These are phyloP conservation scores for Basipetospora chlamydospora DNA, from an alignment of 2,329 filamentous ascomycete genomes.

Conservation along the genomic window DNA sequence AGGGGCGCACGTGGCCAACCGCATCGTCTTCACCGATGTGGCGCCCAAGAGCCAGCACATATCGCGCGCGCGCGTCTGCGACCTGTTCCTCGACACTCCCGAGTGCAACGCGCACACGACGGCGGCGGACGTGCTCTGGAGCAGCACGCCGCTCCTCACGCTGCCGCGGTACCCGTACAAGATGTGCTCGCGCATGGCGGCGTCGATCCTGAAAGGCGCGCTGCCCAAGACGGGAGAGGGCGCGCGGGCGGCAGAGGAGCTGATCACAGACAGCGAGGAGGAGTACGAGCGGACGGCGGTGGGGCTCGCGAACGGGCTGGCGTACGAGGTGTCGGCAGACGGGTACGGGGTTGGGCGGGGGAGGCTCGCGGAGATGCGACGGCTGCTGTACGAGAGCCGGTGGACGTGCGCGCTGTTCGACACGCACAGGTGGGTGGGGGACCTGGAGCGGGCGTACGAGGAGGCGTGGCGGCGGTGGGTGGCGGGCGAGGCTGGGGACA, in stretches of 20 bases:
- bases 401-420: slow-evolving; percentile 85
- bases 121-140: slow-evolving; percentile 92
- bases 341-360: slow-evolving; percentile 45
- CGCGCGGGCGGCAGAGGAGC: slow-evolving; percentile 49
- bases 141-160: slow-evolving; percentile 82
- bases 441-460: slow-evolving; percentile 79
- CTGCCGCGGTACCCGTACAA: slow-evolving; percentile 88
- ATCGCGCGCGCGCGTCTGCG: slow-evolving; percentile 75
- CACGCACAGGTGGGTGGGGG: slow-evolving; percentile 77
- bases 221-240: slow-evolving; percentile 62
- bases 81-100: slow-evolving; percentile 90
- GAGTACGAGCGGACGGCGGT: slow-evolving; percentile 75
- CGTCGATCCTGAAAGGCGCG: slow-evolving; percentile 82
- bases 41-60: slow-evolving; percentile 93
- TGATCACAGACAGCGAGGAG: slow-evolving; percentile 64
- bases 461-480: slow-evolving; percentile 86
- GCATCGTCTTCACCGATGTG: slow-evolving; percentile 91
- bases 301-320: slow-evolving; percentile 46
- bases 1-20: slow-evolving; percentile 65
- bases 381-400: slow-evolving; percentile 66
- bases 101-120: slow-evolving; percentile 98
- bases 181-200: slow-evolving; percentile 98
- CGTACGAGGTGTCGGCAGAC: slow-evolving; percentile 33
- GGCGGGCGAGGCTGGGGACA: slow-evolving; percentile 74
- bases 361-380: slow-evolving; percentile 63